These are phyloP conservation scores for Neofusicoccum ribis DNA, from an alignment of 2,329 filamentous ascomycete genomes.

Conservation along the genomic window DNA sequence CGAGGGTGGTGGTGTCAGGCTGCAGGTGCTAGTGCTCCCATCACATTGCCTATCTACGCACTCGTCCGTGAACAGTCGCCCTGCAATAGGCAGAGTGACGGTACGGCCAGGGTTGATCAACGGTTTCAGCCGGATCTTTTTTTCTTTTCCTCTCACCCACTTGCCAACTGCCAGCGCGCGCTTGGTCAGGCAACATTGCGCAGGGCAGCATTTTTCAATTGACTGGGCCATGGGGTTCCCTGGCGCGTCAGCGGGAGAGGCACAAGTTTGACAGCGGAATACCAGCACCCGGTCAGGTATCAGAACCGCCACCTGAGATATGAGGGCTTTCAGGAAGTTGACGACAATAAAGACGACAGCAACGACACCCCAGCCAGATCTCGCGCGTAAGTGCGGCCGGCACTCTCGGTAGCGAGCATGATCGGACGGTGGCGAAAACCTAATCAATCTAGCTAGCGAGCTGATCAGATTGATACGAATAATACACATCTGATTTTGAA, in stretches of 20 bases:
- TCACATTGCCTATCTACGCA: not conserved
- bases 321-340: not conserved
- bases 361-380: too few relatives aligned
- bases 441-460: not conserved
- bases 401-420: too few relatives aligned
- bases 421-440: too few relatives aligned
- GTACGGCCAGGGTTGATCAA: not conserved
- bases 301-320: not conserved
- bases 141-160: not conserved
- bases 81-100: not conserved
- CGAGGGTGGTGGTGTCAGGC: not conserved
- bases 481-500: too few relatives aligned
- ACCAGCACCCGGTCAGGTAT: not conserved
- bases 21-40: not conserved
- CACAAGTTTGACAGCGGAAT: not conserved
- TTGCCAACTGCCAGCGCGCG: not conserved
- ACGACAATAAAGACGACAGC: too few relatives aligned
- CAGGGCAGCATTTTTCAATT: too few relatives aligned
- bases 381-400: too few relatives aligned
- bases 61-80: not conserved
- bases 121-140: not conserved
- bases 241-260: not conserved
- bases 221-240: too few relatives aligned
- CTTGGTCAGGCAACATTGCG: too few relatives aligned
- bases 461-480: not conserved